Conservation (phyloP, 2,329 filamentous ascomycete species). For the Geosmithia putterillii region DNA sequence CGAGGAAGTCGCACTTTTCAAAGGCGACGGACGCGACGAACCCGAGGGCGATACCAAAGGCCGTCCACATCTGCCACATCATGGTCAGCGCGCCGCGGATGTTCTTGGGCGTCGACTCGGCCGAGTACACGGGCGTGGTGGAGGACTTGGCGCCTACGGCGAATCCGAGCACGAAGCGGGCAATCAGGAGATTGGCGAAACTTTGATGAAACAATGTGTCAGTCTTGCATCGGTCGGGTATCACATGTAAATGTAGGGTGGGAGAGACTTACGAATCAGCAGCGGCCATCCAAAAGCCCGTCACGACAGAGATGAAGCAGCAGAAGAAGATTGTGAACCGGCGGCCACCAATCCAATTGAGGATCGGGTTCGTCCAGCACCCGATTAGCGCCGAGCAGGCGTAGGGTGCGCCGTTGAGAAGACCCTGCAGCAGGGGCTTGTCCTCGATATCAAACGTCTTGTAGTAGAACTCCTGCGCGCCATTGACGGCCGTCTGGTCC, state of each 20-base stretch:
- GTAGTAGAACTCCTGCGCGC: constrained; percentile 36
- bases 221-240: neutral
- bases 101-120: constrained; percentile 22
- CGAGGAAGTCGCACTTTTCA: constrained; percentile 17
- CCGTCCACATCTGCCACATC: constrained; percentile 23
- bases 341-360: constrained; percentile 50
- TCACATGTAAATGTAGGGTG: too few species aligned
- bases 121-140: constrained; percentile 21
- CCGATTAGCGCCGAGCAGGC: constrained; percentile 32
- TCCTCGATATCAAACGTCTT: constrained; percentile 18
- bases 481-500: constrained; percentile 54
- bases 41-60: constrained; percentile 26
- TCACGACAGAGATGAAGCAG: constrained; percentile 37
- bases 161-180: constrained; percentile 22
- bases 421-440: constrained; percentile 34
- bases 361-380: constrained; percentile 21
- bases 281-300: constrained; percentile 42
- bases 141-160: constrained; percentile 23
- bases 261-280: constrained; percentile 38
- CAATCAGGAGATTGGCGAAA: constrained; percentile 13
- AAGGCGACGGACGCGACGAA: constrained; percentile 22
- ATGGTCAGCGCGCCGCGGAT: constrained; percentile 25
- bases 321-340: constrained; percentile 54
- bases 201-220: neutral
- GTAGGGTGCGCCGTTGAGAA: constrained; percentile 42